phyloP scores from a whole-genome alignment of 2,329 filamentous ascomycete genomes.

The Hawksworthiomyces lignivorus region DNA sequence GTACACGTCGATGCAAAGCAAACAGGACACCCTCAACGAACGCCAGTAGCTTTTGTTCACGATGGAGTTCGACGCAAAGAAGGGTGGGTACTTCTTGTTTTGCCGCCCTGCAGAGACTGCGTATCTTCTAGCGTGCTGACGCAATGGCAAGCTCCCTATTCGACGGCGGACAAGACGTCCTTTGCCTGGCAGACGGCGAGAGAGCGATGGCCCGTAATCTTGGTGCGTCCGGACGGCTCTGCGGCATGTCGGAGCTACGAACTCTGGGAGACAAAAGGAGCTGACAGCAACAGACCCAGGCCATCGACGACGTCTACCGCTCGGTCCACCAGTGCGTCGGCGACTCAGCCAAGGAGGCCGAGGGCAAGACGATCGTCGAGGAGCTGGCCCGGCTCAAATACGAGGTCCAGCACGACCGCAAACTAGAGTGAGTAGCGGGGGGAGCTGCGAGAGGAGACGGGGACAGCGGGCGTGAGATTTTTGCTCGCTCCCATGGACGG shows the following conservation, averaged over 20 bases:
- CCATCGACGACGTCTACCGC: slow-evolving; percentile 90
- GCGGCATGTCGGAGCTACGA: too few relatives aligned
- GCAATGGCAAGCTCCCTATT: slow-evolving; percentile 74
- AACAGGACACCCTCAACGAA: too few relatives aligned
- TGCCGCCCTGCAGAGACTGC: too few relatives aligned
- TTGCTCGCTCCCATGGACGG: too few relatives aligned
- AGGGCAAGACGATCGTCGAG: slow-evolving; percentile 81
- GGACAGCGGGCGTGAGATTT: too few relatives aligned
- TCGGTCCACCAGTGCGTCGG: slow-evolving; percentile 53
- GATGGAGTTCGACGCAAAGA: slow-evolving; percentile 72
- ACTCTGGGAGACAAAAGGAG: too few relatives aligned
- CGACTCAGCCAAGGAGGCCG: slow-evolving; percentile 55
- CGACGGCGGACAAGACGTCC: slow-evolving; percentile 73
- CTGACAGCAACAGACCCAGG: slow-evolving; percentile 58
- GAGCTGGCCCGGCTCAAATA: slow-evolving; percentile 81
- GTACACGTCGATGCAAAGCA: too few relatives aligned
- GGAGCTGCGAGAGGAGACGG: too few relatives aligned
- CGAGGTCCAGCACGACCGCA: slow-evolving; percentile 83
- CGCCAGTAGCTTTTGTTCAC: too few relatives aligned
- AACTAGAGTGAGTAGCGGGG: slow-evolving; percentile 33
- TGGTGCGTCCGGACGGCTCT: slow-evolving; percentile 45
- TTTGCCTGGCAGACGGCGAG: slow-evolving; percentile 82
- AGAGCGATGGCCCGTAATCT: slow-evolving; percentile 87
- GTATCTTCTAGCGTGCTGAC: too few relatives aligned
- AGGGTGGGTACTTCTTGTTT: slow-evolving; percentile 42